A percentile compares a stretch with the other conserved stretches of the same genome.
phyloP scores from a whole-genome alignment of 495 filamentous ascomycete species.

The Tuber melanosporum region DNA sequence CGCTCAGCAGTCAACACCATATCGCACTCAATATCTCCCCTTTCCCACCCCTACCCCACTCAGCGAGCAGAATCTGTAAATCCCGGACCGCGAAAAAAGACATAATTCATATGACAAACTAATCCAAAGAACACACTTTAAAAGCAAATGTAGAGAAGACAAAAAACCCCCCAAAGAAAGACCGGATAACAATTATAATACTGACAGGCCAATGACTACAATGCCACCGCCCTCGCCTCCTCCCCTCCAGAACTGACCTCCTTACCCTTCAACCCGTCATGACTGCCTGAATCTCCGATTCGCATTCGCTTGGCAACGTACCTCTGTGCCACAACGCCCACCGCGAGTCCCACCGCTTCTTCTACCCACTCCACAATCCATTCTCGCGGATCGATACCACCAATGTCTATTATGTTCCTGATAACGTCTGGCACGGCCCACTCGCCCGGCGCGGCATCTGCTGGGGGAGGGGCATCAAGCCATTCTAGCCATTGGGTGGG shows the following conservation, averaged over 20 bases:
- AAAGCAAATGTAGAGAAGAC: background rate
- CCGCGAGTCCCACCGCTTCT: slow-evolving; percentile 69
- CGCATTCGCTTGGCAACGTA: slow-evolving; percentile 96
- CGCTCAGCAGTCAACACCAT: background rate
- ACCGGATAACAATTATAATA: background rate
- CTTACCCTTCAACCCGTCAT: slow-evolving; percentile 15
- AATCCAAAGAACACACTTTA: background rate
- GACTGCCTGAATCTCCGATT: slow-evolving; percentile 62
- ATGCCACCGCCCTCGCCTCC: slow-evolving; percentile 18
- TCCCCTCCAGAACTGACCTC: slow-evolving; percentile 17
- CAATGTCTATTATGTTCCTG: slow-evolving; percentile 73
- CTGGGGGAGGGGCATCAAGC: slow-evolving; percentile 69
- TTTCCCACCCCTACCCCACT: background rate
- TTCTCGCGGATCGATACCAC: slow-evolving; percentile 88
- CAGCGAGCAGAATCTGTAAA: background rate
- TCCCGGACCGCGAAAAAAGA: background rate
- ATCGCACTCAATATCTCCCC: background rate
- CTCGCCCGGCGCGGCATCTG: slow-evolving; percentile 41
- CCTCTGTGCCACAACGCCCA: slow-evolving; percentile 85
- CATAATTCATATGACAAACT: background rate
- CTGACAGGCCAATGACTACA: slow-evolving; percentile 25
- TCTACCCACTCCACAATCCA: slow-evolving; percentile 98
- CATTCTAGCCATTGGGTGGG: slow-evolving; percentile 83
- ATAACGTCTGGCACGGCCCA: slow-evolving; percentile 71
- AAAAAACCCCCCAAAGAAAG: background rate